Evolutionary conservation across 257 asterid genomes (phyloP), one percentile per base, ranked within the genome.

Genomic region (Gentiana straminea): DNA sequence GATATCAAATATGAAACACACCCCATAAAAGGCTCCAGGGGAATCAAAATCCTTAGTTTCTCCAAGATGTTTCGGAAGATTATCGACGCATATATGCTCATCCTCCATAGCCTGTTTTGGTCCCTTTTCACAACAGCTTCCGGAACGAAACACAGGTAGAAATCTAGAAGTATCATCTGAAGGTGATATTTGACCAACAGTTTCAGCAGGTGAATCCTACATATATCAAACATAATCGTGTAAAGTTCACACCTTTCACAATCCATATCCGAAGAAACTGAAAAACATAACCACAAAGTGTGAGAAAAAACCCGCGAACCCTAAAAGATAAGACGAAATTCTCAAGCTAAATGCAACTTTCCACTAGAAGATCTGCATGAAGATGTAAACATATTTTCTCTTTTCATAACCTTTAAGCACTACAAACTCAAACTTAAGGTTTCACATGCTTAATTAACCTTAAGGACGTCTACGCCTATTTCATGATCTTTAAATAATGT

Each of bases 101-200:
- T 89, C 95, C 83, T 86, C 97, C 97, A 86, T 89, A 60, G 58
- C 80, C 37, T 73, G 73, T 77, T 89, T 89, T 33, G 95, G 89
- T 39, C 95, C 97, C 49, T 77, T 86, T 61, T 89, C 95, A 9
- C 93, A 84, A 61, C 82, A 83, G 75, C 86, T 79, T 66, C 95
- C 95, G 0, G 94, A 89, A 32, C 93, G 94, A 67, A 79, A 81
- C 51, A 56, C 51, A 13, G 94, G 95, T 44, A 44, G 49, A 67
- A 77, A 79, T 58, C 66, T 81, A n/a, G 89, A 74, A 64, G 75
- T 79, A 66, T 77, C 81, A 59, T 66, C 61, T 45, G 88, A 58
- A 61, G 71, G 47, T 35, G 77, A 62, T 57, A 71, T 81, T 47
- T 51, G 65, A 62, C 81, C 75, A 70, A 51, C 54, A 52, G 49